phyloP scores from a whole-genome alignment of 495 filamentous ascomycete species.

The Penicillium lividum region DNA sequence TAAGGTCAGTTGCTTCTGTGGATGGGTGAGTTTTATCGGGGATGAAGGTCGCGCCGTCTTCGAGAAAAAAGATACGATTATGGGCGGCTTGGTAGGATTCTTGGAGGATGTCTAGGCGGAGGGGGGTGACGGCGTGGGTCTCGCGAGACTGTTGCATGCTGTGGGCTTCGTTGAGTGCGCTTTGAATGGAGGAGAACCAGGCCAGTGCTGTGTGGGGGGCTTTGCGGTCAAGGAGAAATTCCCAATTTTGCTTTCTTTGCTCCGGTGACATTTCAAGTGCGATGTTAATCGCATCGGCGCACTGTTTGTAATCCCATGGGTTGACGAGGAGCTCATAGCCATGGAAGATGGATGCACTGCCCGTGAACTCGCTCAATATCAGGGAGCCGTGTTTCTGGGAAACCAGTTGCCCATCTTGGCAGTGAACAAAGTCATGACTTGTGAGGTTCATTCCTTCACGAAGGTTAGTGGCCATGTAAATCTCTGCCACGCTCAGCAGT shows the following conservation, averaged over 20 bases:
- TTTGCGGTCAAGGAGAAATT: slow-evolving; percentile 66
- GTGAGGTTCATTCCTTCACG: slow-evolving; percentile 93
- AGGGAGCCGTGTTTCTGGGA: slow-evolving; percentile 77
- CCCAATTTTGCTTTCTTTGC: slow-evolving; percentile 71
- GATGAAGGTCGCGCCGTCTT: slow-evolving; percentile 77
- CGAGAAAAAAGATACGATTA: slow-evolving; percentile 73
- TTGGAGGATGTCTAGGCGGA: slow-evolving; percentile 60
- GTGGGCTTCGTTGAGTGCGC: slow-evolving; percentile 60
- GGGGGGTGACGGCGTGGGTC: slow-evolving; percentile 67
- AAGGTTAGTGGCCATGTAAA: slow-evolving; percentile 82
- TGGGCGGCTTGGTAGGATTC: slow-evolving; percentile 60
- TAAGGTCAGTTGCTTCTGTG: slow-evolving; percentile 62
- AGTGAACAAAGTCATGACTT: slow-evolving; percentile 82
- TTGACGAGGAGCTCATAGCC: slow-evolving; percentile 73
- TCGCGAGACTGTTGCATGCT: slow-evolving; percentile 71
- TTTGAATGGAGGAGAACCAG: slow-evolving; percentile 68
- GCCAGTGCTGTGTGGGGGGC: slow-evolving; percentile 70
- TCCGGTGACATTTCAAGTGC: slow-evolving; percentile 73
- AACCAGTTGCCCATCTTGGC: slow-evolving; percentile 70
- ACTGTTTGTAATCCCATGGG: slow-evolving; percentile 85
- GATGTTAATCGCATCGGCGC: slow-evolving; percentile 72
- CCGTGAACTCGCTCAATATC: slow-evolving; percentile 94
- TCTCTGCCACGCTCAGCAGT: slow-evolving; percentile 76
- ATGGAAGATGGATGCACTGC: slow-evolving; percentile 77
- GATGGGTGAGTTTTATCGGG: slow-evolving; percentile 64